Evolutionary conservation across 306 rosid genomes (phyloP).

Genomic region (Quercus wislizeni): DNA sequence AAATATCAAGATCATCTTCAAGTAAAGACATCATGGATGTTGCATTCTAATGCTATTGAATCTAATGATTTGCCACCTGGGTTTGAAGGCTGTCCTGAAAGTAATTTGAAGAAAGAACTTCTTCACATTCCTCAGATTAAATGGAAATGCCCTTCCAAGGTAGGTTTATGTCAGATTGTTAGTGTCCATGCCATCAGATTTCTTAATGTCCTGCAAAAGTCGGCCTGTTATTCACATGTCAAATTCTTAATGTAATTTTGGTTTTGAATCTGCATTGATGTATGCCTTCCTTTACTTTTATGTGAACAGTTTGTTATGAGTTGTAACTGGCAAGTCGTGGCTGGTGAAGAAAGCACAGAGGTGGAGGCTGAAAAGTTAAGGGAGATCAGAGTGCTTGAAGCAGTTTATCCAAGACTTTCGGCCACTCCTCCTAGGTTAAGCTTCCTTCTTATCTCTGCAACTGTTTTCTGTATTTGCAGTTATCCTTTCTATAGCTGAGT

Average conservation of each 20-base stretch:
- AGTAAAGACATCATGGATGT: conserved; percentile 35
- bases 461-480: neutral
- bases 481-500: neutral
- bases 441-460: conserved; percentile 2
- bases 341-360: conserved; percentile 75
- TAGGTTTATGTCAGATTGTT: conserved; percentile 20
- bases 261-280: neutral
- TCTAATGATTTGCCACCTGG: conserved; percentile 60
- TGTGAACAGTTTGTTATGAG: conserved; percentile 40
- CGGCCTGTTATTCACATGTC: neutral
- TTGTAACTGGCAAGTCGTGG: conserved; percentile 50
- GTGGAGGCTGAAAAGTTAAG: conserved; percentile 40
- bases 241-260: neutral
- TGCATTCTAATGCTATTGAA: conserved; percentile 32
- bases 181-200: neutral
- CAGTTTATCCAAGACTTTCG: conserved; percentile 61
- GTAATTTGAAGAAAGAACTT: conserved; percentile 26
- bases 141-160: conserved; percentile 73
- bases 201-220: too few species aligned
- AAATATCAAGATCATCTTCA: conserved; percentile 42
- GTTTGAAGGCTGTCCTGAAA: conserved; percentile 40
- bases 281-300: neutral
- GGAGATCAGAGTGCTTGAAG: conserved; percentile 58
- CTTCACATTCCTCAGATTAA: conserved; percentile 26
- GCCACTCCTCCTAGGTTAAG: conserved; percentile 63